Evolutionary conservation across 2,329 filamentous ascomycete genomes (phyloP).

Genomic region (Claviceps monticola): DNA sequence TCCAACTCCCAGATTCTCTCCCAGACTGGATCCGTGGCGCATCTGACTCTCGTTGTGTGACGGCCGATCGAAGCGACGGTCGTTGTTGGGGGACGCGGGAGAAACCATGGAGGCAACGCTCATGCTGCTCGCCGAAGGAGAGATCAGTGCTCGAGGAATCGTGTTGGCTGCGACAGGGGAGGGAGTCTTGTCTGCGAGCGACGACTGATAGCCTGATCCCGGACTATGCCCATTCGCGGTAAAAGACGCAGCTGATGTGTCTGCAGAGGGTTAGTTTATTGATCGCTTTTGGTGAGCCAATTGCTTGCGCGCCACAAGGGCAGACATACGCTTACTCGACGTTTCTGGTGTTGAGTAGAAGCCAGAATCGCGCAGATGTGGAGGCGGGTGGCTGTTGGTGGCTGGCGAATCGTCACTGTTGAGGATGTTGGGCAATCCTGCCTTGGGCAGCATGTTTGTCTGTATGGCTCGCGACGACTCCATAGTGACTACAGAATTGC

Average conservation of each 20-base stretch:
- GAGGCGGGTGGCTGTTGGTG: constrained; percentile 14
- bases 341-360: constrained; percentile 30
- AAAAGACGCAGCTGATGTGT: constrained; percentile 27
- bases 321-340: constrained; percentile 27
- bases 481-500: constrained; percentile 3
- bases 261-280: constrained; percentile 10
- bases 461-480: constrained; percentile 9
- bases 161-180: constrained; percentile 41
- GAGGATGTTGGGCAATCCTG: constrained; percentile 25
- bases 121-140: constrained; percentile 45
- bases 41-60: constrained; percentile 22
- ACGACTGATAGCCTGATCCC: constrained; percentile 34
- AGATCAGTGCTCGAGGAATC: constrained; percentile 38
- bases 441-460: constrained; percentile 15
- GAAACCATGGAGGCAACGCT: constrained; percentile 54
- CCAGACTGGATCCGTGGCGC: constrained; percentile 17
- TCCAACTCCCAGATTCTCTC: constrained; percentile 27
- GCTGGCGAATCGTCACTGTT: constrained; percentile 21
- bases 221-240: constrained; percentile 25
- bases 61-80: constrained; percentile 29
- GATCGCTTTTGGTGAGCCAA: neutral
- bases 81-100: constrained; percentile 35
- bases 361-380: constrained; percentile 26
- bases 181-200: constrained; percentile 45
- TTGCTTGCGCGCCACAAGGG: neutral